These are phyloP conservation scores for Glonium stellatum DNA, from an alignment of 495 filamentous ascomycete genomes.

Conservation along the genomic window DNA sequence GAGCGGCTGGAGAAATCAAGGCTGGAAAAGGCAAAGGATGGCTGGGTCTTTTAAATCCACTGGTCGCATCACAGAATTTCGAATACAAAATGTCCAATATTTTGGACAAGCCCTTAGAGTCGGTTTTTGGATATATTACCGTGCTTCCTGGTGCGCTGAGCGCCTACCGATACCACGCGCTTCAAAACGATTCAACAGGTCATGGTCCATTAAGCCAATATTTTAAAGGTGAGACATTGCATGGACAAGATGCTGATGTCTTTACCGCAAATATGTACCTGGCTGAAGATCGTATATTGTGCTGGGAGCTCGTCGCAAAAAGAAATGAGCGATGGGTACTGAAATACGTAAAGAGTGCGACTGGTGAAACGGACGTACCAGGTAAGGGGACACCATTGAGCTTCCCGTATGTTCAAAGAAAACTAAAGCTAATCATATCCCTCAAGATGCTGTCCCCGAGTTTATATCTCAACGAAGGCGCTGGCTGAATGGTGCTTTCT, in stretches of 20 bases:
- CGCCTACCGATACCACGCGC: conserved; percentile 91
- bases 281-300: conserved; percentile 96
- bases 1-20: conserved; percentile 94
- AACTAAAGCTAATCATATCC: not conserved
- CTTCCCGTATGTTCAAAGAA: not conserved
- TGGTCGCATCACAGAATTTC: conserved; percentile 96
- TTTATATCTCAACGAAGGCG: conserved; percentile 93
- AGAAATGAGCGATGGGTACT: conserved; percentile 91
- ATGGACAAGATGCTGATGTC: conserved; percentile 94
- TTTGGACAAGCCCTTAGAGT: conserved; percentile 93
- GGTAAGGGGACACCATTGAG: conserved; percentile 45
- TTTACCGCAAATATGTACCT: conserved; percentile 99
- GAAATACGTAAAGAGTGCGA: conserved; percentile 93
- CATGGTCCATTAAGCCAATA: conserved; percentile 96
- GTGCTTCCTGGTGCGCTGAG: conserved; percentile 90
- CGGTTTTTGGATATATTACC: conserved; percentile 96
- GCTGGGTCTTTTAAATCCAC: conserved; percentile 79
- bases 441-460: conserved; percentile 67
- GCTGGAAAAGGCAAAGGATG: conserved; percentile 84
- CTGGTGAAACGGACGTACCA: conserved; percentile 95
- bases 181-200: conserved; percentile 94
- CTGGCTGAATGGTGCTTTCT: conserved; percentile 99
- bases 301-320: conserved; percentile 98
- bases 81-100: conserved; percentile 99
- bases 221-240: conserved; percentile 97